Evolutionary conservation across 805 yeast genomes (phyloP).

Genomic region (Monosporozyma siamensis): DNA sequence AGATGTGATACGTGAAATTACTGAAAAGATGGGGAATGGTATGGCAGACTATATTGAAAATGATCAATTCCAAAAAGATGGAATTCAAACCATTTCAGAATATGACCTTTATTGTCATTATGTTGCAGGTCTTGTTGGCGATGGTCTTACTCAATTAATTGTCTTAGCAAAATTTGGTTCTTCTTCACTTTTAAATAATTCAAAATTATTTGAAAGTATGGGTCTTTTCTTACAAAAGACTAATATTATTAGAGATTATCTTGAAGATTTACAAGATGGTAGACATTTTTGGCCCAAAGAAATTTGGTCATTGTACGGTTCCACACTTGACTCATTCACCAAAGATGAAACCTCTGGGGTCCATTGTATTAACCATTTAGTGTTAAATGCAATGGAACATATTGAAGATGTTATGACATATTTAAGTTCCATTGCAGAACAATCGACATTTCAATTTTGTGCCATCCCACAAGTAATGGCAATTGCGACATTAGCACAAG

Average conservation of each 20-base stretch:
- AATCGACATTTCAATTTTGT: conserved; percentile 80
- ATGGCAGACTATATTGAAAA: conserved; percentile 89
- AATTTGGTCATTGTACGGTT: conserved; percentile 79
- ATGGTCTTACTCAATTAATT: conserved; percentile 79
- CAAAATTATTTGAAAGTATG: conserved; percentile 69
- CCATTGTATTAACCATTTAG: conserved; percentile 72
- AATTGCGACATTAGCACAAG: conserved; percentile 81
- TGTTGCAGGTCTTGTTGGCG: conserved; percentile 97
- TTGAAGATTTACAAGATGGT: conserved; percentile 85
- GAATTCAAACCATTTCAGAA: conserved; percentile 69
- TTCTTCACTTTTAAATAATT: conserved; percentile 37
- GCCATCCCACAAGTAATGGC: conserved; percentile 99
- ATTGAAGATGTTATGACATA: conserved; percentile 68
- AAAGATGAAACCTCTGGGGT: conserved; percentile 47
- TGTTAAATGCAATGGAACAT: conserved; percentile 68
- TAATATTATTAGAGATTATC: conserved; percentile 89
- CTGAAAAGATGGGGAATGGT: conserved; percentile 88
- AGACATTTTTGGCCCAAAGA: conserved; percentile 95
- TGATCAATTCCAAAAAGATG: conserved; percentile 58
- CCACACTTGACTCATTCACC: conserved; percentile 47
- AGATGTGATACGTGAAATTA: conserved; percentile 66
- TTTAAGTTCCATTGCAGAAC: conserved; percentile 68
- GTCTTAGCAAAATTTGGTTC: conserved; percentile 67
- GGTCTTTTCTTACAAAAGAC: conserved; percentile 93
- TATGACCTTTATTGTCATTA: conserved; percentile 90